Conservation (phyloP, 2,329 filamentous ascomycete genomes). For the Incumbomyces lentus region DNA sequence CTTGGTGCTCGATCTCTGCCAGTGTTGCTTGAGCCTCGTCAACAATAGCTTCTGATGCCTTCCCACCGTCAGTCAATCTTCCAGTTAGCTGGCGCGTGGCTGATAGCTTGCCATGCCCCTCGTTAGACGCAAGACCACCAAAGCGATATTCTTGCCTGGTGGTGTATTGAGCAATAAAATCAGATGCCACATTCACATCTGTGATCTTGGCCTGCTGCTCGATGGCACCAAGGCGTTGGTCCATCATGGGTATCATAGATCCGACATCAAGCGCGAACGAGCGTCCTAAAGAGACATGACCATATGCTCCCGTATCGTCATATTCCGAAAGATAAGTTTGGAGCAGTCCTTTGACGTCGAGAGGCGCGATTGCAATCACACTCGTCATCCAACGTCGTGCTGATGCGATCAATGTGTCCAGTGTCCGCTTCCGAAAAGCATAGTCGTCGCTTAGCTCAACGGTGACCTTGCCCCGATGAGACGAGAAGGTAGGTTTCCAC, state of each 20-base stretch:
- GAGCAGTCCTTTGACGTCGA: conserved; percentile 88
- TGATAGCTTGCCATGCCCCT: conserved; percentile 28
- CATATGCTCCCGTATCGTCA: conserved; percentile 81
- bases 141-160: conserved; percentile 93
- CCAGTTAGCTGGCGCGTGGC: conserved; percentile 46
- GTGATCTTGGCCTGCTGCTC: conserved; percentile 58
- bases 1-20: conserved; percentile 60
- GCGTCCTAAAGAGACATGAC: conserved; percentile 80
- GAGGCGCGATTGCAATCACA: conserved; percentile 72
- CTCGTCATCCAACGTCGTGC: conserved; percentile 71
- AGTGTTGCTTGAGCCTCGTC: conserved; percentile 49
- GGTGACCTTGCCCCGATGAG: conserved; percentile 63
- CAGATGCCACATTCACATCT: conserved; percentile 81
- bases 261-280: conserved; percentile 94
- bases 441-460: conserved; percentile 94
- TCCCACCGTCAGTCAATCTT: conserved; percentile 1
- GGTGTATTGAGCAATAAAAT: conserved; percentile 95
- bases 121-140: conserved; percentile 47
- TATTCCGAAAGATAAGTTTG: conserved; percentile 93
- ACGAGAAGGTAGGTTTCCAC: conserved; percentile 71
- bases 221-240: conserved; percentile 75
- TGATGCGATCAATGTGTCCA: conserved; percentile 65
- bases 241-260: conserved; percentile 70
- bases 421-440: conserved; percentile 64
- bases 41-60: conserved; percentile 26